Base-by-base conservation (phyloP, 2,329 filamentous ascomycete species). In the Penicillium fuscoglaucum region DNA sequence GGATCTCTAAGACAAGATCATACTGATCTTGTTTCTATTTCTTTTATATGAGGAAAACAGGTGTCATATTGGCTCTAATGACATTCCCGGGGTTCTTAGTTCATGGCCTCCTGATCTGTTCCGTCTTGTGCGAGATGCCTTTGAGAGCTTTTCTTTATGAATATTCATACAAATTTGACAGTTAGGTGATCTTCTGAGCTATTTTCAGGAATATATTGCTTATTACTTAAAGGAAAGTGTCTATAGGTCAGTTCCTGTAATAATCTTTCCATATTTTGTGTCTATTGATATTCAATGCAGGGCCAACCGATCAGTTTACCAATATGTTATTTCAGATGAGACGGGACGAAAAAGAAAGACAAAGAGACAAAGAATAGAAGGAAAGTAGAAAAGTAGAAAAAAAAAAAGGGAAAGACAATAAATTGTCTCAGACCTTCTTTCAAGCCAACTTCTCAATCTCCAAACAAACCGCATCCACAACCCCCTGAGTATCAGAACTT, bases 391-490 rank as follows among this genome's bases (percentile, higher is more conserved):
- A 31, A 26, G 21, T 28, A 50, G 15, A 6, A 40, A 26, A 10
- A 13, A 35, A 33, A 15, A 13, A 15, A 49, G 2, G 19, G 19
- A 21, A 26, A 26, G 26, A 47, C 53, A 51, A 56, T 59, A 19
- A 31, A 48, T 54, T 48, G 47, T 57, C 33, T 52, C 41, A 47
- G 44, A 53, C 13, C 13, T 28, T 37, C 41, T 55, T 52, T 48
- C 35, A 58, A 35, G 6, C 2, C 48, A 64, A 48, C 44, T 71
- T 74, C 61, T 80, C 78, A 57, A 84, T 79, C 68, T 84, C 80
- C 48, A 68, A 69, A 63, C 79, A 81, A 0, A 85, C 78, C 2
- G 84, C 84, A 48, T 83, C 78, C 2, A 85, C 86, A 10, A 88
- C 81, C 31, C 79, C 81, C 64, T 82, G 79, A 0, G 86, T 88